Percentiles rank a stretch among this genome's conserved stretches.
Conservation (phyloP, 352 stramenopile genomes). For the Pythium chondricola region DNA sequence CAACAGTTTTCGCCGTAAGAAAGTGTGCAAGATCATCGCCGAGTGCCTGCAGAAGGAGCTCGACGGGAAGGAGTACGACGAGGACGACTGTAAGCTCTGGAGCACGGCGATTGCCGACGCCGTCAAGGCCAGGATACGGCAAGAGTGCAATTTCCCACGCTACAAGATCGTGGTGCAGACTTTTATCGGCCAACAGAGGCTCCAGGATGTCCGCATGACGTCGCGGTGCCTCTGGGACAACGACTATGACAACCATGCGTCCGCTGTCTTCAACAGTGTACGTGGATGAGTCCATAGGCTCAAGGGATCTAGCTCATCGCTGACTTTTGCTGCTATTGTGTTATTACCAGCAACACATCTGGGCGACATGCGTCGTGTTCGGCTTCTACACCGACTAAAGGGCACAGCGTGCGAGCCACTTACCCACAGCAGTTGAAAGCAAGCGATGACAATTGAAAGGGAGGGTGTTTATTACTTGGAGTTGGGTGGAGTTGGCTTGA, state of each 20-base stretch:
- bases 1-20: slow-evolving; percentile 68
- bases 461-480: slow-evolving; percentile 19
- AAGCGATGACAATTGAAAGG: slow-evolving; percentile 4
- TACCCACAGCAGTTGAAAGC: neutral
- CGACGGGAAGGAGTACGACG: slow-evolving; percentile 69
- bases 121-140: slow-evolving; percentile 52
- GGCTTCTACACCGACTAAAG: slow-evolving; percentile 85
- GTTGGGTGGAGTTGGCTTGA: slow-evolving; percentile 12
- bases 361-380: slow-evolving; percentile 88
- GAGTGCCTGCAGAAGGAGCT: slow-evolving; percentile 65
- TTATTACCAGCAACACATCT: slow-evolving; percentile 70
- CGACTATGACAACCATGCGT: slow-evolving; percentile 91
- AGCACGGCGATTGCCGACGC: slow-evolving; percentile 56
- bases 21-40: slow-evolving; percentile 64
- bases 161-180: slow-evolving; percentile 95
- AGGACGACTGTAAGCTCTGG: slow-evolving; percentile 63
- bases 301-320: too few relatives aligned
- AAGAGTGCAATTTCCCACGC: slow-evolving; percentile 71
- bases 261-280: slow-evolving; percentile 82
- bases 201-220: slow-evolving; percentile 91
- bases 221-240: slow-evolving; percentile 94
- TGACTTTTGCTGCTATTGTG: neutral
- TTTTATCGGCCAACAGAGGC: slow-evolving; percentile 90
- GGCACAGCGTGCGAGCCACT: neutral
- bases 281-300: slow-evolving; percentile 6